Conservation (phyloP, 1,284 basidiomycete species). For the Paramarasmius palmivorus region DNA sequence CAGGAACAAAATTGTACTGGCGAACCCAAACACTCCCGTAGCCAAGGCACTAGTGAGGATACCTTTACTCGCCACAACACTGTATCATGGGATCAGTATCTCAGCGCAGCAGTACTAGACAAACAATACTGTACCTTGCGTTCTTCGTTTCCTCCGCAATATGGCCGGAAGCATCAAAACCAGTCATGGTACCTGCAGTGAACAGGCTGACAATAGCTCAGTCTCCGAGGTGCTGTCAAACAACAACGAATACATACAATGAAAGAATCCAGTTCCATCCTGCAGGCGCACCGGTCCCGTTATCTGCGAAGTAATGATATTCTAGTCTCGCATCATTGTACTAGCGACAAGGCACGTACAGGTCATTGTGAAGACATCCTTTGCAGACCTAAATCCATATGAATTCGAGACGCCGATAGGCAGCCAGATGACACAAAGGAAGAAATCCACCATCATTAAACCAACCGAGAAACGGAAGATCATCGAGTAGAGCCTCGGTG, state of each 20-base stretch:
- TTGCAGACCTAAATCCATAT: constrained; percentile 78
- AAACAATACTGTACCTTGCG: constrained; percentile 52
- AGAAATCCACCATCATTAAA: constrained; percentile 80
- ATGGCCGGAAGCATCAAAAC: constrained; percentile 87
- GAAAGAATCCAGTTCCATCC: constrained; percentile 88
- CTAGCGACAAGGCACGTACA: constrained; percentile 48
- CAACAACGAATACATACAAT: constrained; percentile 46
- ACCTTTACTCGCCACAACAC: constrained; percentile 76
- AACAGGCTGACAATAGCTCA: constrained; percentile 57
- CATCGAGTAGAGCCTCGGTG: constrained; percentile 68
- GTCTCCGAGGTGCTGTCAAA: neutral
- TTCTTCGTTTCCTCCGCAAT: constrained; percentile 90
- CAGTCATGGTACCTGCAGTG: constrained; percentile 80
- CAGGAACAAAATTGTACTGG: constrained; percentile 77
- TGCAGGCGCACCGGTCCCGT: constrained; percentile 81
- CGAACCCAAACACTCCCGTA: constrained; percentile 74
- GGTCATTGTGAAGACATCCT: constrained; percentile 80
- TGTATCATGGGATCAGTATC: constrained; percentile 24
- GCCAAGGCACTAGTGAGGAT: constrained; percentile 75
- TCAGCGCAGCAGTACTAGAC: neutral
- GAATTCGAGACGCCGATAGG: constrained; percentile 83
- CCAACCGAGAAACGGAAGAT: constrained; percentile 75
- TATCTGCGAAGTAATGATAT: constrained; percentile 48
- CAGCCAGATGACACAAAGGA: constrained; percentile 85
- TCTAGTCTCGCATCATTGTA: neutral